Evolutionary conservation across 768 basidiomycete genomes (phyloP).

Genomic region (Tulasnella sp.): DNA sequence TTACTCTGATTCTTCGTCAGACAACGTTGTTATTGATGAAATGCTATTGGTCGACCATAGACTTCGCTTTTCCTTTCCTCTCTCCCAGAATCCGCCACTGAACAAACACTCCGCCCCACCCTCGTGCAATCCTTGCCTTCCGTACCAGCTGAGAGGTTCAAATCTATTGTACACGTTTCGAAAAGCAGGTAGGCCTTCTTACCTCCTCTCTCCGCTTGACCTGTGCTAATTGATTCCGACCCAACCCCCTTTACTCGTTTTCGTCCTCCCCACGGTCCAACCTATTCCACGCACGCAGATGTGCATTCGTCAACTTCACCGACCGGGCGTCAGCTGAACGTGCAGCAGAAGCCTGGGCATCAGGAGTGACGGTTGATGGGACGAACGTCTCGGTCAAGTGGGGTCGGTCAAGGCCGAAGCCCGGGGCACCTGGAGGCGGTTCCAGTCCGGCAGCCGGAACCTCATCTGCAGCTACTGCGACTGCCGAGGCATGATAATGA

Average conservation of each 20-base stretch:
- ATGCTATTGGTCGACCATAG: slow-evolving; percentile 29
- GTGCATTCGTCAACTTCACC: slow-evolving; percentile 92
- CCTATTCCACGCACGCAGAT: slow-evolving; percentile 34
- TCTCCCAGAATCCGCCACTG: slow-evolving; percentile 55
- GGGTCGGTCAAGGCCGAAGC: slow-evolving; percentile 42
- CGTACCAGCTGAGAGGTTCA: slow-evolving; percentile 51
- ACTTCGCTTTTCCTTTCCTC: slow-evolving; percentile 78
- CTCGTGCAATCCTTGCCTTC: slow-evolving; percentile 57
- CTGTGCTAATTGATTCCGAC: too few species aligned
- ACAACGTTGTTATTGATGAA: neutral
- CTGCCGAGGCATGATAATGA: too few species aligned
- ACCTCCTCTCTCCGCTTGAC: too few species aligned
- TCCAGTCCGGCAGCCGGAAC: too few species aligned
- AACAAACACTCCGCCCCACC: slow-evolving; percentile 58
- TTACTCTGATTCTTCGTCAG: slow-evolving; percentile 20
- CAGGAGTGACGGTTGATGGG: slow-evolving; percentile 76
- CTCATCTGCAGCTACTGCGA: too few species aligned
- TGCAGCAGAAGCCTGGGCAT: slow-evolving; percentile 82
- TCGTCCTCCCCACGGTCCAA: neutral
- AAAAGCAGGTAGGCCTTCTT: slow-evolving; percentile 62
- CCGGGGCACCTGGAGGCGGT: neutral
- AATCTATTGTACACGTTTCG: slow-evolving; percentile 74
- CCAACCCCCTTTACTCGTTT: neutral
- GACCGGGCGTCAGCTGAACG: slow-evolving; percentile 70
- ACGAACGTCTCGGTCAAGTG: slow-evolving; percentile 67